Evolutionary conservation across 805 yeast species (phyloP).

Genomic region (Myxozyma sirexii): DNA sequence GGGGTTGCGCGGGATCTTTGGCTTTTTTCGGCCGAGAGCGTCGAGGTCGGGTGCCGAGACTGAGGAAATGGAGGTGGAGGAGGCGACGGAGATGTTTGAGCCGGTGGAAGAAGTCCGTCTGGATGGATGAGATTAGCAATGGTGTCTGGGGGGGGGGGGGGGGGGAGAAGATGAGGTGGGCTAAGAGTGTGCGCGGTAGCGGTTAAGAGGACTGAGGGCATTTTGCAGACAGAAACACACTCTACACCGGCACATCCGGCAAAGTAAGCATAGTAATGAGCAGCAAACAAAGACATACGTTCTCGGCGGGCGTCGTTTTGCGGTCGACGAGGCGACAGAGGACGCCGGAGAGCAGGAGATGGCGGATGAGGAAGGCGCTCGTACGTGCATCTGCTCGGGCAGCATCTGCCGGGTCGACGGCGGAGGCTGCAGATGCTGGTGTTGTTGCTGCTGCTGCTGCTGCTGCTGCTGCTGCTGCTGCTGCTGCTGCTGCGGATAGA

Average conservation of each 20-base stretch:
- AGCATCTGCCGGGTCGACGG: slow-evolving; percentile 1
- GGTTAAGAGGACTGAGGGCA: no score
- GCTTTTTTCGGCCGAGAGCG: slow-evolving; percentile 33
- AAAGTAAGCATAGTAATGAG: neutral
- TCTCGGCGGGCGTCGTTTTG: slow-evolving; percentile 23
- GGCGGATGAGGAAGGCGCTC: slow-evolving; percentile 9
- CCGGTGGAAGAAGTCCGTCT: slow-evolving; percentile 32
- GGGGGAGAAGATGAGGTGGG: neutral
- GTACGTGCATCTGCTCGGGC: slow-evolving; percentile 9
- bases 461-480: slow-evolving; percentile 6
- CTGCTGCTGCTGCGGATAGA: slow-evolving; percentile 15
- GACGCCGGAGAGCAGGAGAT: slow-evolving; percentile 6
- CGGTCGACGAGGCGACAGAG: slow-evolving; percentile 18
- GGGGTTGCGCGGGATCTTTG: slow-evolving; percentile 43
- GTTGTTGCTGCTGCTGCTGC: slow-evolving; percentile 16
- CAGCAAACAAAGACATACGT: slow-evolving; percentile 16
- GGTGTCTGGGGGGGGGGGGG: neutral
- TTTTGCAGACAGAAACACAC: no score
- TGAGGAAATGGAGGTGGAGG: slow-evolving; percentile 23
- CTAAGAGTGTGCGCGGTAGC: neutral
- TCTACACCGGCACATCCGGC: neutral
- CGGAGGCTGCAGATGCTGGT: neutral
- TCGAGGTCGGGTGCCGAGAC: slow-evolving; percentile 25
- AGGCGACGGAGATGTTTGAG: slow-evolving; percentile 26
- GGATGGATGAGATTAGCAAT: neutral